Base-by-base conservation (phyloP, 768 basidiomycete species). In the Peribolospora kevripleyi region DNA sequence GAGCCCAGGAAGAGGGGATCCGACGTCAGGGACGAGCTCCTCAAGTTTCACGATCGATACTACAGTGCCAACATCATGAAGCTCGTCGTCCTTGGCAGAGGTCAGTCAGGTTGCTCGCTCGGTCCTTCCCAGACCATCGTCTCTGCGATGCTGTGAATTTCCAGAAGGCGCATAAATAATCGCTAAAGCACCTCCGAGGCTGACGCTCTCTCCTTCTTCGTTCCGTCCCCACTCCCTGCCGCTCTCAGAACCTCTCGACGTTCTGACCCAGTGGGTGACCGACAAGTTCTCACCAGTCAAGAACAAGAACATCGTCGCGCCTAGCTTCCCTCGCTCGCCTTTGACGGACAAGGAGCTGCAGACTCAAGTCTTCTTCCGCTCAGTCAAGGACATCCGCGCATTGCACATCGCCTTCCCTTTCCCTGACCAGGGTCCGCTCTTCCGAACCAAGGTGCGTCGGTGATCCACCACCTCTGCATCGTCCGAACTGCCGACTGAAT, bases 391-490 rank as follows among this genome's bases (percentile, higher is more conserved):
- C 54, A 58, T 64, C 36, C 66, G 70, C 43, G 61, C 63, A 0
- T 59, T 72, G 36, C 70, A 72, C 58, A 61, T 72, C 49, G 62
- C 65, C n/a, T 70, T 69, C 64, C 62, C 69, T 5, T 68, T 66
- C 64, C 68, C 68, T 7, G 70, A 72, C 55, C 60, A 69, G 48
- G 57, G 60, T 2, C 57, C 63, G 49, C 60, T 65, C 7, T 65
- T 63, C 52, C 58, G 84, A 77, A 82, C 82, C 3, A 72, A 87
- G 57, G 25, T 25, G 25, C 25, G 25, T 25, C 25, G 25, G 25
- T 58, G 77, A 79, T 67, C 76, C 86, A 68, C 69, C 80, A 51
- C 75, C 76, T 48, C 66, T 76, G 59, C 79, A 82, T 81, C 75
- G 76, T 57, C 25, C 25, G 25, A 25, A 25, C 25, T 25, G 25